Base-by-base conservation (phyloP, 805 yeast genomes). In the Starmera pachycereana region DNA sequence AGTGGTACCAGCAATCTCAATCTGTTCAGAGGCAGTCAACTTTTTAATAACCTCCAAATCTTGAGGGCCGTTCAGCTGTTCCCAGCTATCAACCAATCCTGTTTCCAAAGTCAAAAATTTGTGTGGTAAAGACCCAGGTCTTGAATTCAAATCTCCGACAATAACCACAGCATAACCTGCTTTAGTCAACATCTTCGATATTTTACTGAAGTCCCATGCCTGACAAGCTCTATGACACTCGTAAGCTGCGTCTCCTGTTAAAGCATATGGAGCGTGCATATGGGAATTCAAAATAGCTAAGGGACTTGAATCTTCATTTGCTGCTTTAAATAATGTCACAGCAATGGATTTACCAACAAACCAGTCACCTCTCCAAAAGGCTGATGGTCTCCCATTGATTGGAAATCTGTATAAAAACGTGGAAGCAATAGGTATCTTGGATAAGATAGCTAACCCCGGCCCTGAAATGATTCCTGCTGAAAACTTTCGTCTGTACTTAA, bases 291-390 rank as follows among this genome's bases (percentile, higher is more conserved):
- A 63, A 6, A 92, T 61, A 3, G 94, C 97, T 33, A 92, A 63
- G 6, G 81, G 81, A 6, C 68, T 56, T 2, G 71, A 63, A 13
- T 63, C 65, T 0, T 68, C 61, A 13, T 54, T 51, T 3, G 73
- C 61, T 6, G 84, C 80, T 41, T 65, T 65, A 33, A 92, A 63
- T 4, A 76, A 59, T 0, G 95, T 82, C 4, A 87, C 76, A 1
- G 95, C 82, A 14, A 87, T 74, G 8, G 90, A 73, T 56, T 92
- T 92, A 8, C 98, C 98, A 18, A 92, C 98, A 49, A 75, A 86
- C 96, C 97, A 92, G 58, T 92, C 98, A 31, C 98, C 98, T 43
- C 97, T 66, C 65, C 76, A 81, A 47, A 92, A 81, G 1, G 98
- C 98, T 33, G 87, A 76, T 2, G 97, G 95, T 38, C 96, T 68